These are phyloP conservation scores for Cyberlindnera lachancei DNA, from an alignment of 805 yeast species.

Conservation along the genomic window DNA sequence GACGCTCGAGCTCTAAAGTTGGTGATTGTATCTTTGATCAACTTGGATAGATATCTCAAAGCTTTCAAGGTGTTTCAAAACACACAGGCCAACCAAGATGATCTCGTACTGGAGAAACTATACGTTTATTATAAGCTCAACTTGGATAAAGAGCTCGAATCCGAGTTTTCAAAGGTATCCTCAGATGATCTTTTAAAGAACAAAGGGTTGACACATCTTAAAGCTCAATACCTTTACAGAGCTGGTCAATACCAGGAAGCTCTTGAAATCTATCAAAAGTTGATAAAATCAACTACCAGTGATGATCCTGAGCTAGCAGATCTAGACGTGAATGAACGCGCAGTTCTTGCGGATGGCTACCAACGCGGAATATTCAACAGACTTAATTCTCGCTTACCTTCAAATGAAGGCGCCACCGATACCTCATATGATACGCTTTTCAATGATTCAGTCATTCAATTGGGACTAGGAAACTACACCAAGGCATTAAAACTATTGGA, in stretches of 20 bases:
- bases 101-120: slow-evolving; percentile 44
- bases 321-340: slow-evolving; percentile 60
- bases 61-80: slow-evolving; percentile 40
- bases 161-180: slow-evolving; percentile 17
- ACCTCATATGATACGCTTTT: slow-evolving; percentile 59
- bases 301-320: slow-evolving; percentile 38
- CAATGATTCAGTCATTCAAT: slow-evolving; percentile 52
- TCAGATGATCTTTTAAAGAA: slow-evolving; percentile 10
- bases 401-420: slow-evolving; percentile 17
- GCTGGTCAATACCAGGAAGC: slow-evolving; percentile 45
- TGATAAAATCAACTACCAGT: slow-evolving; percentile 31
- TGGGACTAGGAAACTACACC: slow-evolving; percentile 35
- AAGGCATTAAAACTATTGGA: slow-evolving; percentile 37
- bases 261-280: slow-evolving; percentile 39
- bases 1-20: slow-evolving; percentile 30
- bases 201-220: slow-evolving; percentile 39
- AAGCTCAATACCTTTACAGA: slow-evolving; percentile 47
- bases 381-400: slow-evolving; percentile 9
- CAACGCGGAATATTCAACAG: slow-evolving; percentile 9
- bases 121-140: slow-evolving; percentile 57
- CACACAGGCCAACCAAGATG: slow-evolving; percentile 26
- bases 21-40: slow-evolving; percentile 55
- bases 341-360: slow-evolving; percentile 46
- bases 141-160: slow-evolving; percentile 25
- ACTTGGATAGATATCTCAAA: slow-evolving; percentile 51